Percentiles rank a stretch among this genome's conserved stretches.
Conservation (phyloP, 305 asterid species). For the Fraxinus latifolia region DNA sequence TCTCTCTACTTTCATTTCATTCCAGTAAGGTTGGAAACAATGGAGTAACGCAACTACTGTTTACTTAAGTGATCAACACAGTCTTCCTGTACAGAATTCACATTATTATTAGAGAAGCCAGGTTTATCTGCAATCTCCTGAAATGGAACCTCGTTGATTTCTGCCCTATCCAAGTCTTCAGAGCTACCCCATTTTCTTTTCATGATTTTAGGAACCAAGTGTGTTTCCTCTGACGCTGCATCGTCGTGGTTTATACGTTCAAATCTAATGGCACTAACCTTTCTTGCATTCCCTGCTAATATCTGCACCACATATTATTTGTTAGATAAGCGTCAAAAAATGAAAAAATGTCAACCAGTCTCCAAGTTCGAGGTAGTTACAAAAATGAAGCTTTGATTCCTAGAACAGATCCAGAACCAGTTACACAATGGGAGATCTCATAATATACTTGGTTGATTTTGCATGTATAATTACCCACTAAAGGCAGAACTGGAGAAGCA, state of each 20-base stretch:
- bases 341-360: background rate
- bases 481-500: background rate
- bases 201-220: slow-evolving; percentile 58
- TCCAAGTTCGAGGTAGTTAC: background rate
- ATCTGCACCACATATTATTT: slow-evolving; percentile 51
- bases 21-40: slow-evolving; percentile 24
- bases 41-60: slow-evolving; percentile 25
- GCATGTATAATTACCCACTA: background rate
- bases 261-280: slow-evolving; percentile 89
- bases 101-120: slow-evolving; percentile 34
- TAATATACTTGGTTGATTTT: background rate
- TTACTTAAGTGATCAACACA: slow-evolving; percentile 41
- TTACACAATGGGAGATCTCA: background rate
- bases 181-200: slow-evolving; percentile 51
- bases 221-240: slow-evolving; percentile 42
- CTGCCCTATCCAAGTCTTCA: slow-evolving; percentile 37
- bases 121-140: slow-evolving; percentile 24
- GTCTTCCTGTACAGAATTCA: slow-evolving; percentile 53
- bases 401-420: background rate
- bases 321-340: background rate
- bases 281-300: slow-evolving; percentile 94
- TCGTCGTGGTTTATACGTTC: slow-evolving; percentile 63
- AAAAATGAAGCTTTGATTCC: slow-evolving; percentile 7
- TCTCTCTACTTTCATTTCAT: slow-evolving; percentile 21
- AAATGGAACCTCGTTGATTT: slow-evolving; percentile 32